Evolutionary conservation across 2,329 filamentous ascomycete species (phyloP), one percentile per base, ranked within the genome.

Genomic region (Sporothrix brasiliensis): DNA sequence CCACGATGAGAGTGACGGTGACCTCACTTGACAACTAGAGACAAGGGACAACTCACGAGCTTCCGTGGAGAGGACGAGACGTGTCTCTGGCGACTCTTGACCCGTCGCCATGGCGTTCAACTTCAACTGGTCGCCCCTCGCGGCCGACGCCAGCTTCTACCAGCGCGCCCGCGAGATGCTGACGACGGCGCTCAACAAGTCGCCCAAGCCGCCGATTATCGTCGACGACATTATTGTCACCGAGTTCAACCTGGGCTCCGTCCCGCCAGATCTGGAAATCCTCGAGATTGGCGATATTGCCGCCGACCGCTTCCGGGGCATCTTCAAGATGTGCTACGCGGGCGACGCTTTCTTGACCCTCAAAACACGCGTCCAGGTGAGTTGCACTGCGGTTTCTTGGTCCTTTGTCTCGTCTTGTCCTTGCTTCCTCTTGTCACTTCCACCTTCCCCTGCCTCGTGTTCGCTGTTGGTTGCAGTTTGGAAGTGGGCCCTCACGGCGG

Each of bases 121-220:
- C 86, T 99, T 99, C 92, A 98, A 98, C 92, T 99, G 95, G 95
- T 97, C 93, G 87, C 95, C 95, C 79, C 87, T 99, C 75, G 95
- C 96, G 83, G 94, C 94, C 78, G 95, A 98, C 83, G 94, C 92
- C 77, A 88, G 89, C 76, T 95, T 95, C 81, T 94, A 94, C 82
- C 88, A 91, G 79, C 91, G 93, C 76, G 94, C 95, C 67, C 92
- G 94, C 80, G 94, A 98, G 79, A 91, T 98, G 80, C 87, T 99
- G 76, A 99, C 95, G 34, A 91, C 92, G 71, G 95, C 95, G 49
- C 86, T 99, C 77, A 99, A 99, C 86, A 98, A 98, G 83, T 95
- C 92, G 69, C 94, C 94, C 52, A 98, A 98, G 78, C 95, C 95
- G 70, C 95, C 95, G 72, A 98, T 98, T 78, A 99, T 99, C 79